Evolutionary conservation across 2,329 filamentous ascomycete species (phyloP).

Genomic region (Cordyceps javanica): DNA sequence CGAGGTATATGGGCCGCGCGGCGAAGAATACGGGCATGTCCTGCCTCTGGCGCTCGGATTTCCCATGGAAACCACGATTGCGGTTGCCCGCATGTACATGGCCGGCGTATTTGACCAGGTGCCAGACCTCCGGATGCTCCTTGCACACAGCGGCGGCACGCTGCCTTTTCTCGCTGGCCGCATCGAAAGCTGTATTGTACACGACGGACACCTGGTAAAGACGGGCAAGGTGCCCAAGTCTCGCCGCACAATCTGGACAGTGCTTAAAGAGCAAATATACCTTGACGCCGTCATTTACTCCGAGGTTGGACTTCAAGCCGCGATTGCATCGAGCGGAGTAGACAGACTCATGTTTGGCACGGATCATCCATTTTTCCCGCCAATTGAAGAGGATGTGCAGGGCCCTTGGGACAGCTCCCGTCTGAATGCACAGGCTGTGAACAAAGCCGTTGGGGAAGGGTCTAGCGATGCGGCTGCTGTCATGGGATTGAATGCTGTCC

Average conservation of each 20-base stretch:
- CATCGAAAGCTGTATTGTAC: constrained; percentile 79
- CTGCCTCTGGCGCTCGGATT: constrained; percentile 81
- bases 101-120: constrained; percentile 77
- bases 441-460: constrained; percentile 41
- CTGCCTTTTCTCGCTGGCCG: constrained; percentile 82
- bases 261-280: constrained; percentile 67
- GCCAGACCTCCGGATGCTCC: constrained; percentile 60
- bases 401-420: constrained; percentile 65
- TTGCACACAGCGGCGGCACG: constrained; percentile 85
- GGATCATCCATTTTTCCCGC: constrained; percentile 82
- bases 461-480: constrained; percentile 43
- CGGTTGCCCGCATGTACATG: constrained; percentile 81
- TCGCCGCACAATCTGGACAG: constrained; percentile 49
- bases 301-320: constrained; percentile 64
- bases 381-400: constrained; percentile 54
- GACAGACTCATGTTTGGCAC: constrained; percentile 76
- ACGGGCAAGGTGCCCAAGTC: constrained; percentile 48
- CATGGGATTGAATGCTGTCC: constrained; percentile 54
- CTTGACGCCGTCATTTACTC: constrained; percentile 84
- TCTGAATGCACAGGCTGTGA: constrained; percentile 46
- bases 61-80: constrained; percentile 88
- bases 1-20: constrained; percentile 70
- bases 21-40: constrained; percentile 75
- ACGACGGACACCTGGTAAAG: constrained; percentile 69
- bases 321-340: constrained; percentile 59